Conservation (phyloP, 2,329 filamentous ascomycete species). For the Talaromyces sp. region DNA sequence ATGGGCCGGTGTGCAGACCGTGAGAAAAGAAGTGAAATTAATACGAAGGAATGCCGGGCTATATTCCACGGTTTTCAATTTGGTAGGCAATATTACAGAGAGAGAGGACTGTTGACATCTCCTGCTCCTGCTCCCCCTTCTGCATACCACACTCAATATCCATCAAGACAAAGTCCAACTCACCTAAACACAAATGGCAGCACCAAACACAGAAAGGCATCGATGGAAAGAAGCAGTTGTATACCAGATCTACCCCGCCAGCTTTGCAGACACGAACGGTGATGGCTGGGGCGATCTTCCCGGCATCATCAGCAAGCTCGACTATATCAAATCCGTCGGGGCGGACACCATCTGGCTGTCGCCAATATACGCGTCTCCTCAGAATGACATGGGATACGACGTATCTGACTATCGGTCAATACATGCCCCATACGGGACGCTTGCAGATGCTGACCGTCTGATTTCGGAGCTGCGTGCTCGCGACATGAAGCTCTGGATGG, state of each 20-base stretch:
- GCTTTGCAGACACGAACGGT: conserved; percentile 28
- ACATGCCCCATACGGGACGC: conserved; percentile 42
- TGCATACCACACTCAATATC: background rate
- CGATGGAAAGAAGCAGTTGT: conserved; percentile 4
- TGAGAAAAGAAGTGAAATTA: background rate
- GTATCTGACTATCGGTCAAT: conserved; percentile 48
- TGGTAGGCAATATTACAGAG: background rate
- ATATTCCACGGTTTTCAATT: background rate
- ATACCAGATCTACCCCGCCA: conserved; percentile 23
- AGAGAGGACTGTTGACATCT: background rate
- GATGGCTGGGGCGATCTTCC: conserved; percentile 29
- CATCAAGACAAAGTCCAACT: background rate
- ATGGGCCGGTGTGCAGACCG: background rate
- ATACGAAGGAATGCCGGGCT: background rate
- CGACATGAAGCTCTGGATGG: conserved; percentile 47
- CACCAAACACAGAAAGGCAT: conserved; percentile 1
- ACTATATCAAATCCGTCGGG: conserved; percentile 22
- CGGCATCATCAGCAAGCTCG: conserved; percentile 24
- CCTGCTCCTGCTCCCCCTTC: background rate
- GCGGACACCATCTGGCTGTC: conserved; percentile 28
- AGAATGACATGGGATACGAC: conserved; percentile 52
- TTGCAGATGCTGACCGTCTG: conserved; percentile 42
- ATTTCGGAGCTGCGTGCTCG: conserved; percentile 39
- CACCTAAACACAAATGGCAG: background rate
- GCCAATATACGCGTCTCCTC: conserved; percentile 49